Base-by-base conservation (phyloP, 2,329 filamentous ascomycete genomes). In the Hymenoscyphus infarciens region DNA sequence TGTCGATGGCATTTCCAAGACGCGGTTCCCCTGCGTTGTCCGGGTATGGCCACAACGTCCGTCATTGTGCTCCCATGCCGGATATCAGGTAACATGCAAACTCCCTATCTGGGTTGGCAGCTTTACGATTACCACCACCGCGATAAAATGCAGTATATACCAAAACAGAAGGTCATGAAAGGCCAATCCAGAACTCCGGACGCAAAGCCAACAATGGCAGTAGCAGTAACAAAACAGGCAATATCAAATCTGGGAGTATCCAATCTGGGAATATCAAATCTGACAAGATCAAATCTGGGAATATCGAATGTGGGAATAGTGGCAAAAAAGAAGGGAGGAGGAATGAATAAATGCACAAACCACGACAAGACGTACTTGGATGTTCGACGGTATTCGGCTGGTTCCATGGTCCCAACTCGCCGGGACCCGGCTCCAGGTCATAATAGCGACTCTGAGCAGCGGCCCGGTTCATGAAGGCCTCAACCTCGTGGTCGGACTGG, bases 391-490 rank as follows among this genome's bases (percentile, higher is more conserved):
- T n/a, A 54, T 19, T 31, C 15, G 29, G 38, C 31, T 38, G 22
- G 10, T 6, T 31, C 38, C 60, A 56, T 22, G 39, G 15, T 25
- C 19, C 38, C 31, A 27, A 22, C 13, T 56, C 60, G 16, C 38
- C 19, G 7, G 54, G 60, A 38, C 57, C 6, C 22, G 60, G 35
- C n/a, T 61, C 54, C 4, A 56, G 39, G 42, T 57, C 60, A 53
- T 61, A 61, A 29, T 61, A 57, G 29, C 54, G 60, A 39, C 42
- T 61, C 27, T 57, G 27, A 15, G 52, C 22, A 15, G 45, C 45
- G n/a, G 57, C 45, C 38, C 45, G 42, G 55, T 57, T 57, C 38
- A 61, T 31, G 29, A 57, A 61, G 10, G 54, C 25, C 16, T 61
- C 54, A 11, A 61, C 38, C 8, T 56, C 53, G 13, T 61, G 52